A percentile compares a stretch with the other conserved stretches of the same genome.
phyloP scores from a whole-genome alignment of 2,329 filamentous ascomycete species.

The Diatrype stigma region DNA sequence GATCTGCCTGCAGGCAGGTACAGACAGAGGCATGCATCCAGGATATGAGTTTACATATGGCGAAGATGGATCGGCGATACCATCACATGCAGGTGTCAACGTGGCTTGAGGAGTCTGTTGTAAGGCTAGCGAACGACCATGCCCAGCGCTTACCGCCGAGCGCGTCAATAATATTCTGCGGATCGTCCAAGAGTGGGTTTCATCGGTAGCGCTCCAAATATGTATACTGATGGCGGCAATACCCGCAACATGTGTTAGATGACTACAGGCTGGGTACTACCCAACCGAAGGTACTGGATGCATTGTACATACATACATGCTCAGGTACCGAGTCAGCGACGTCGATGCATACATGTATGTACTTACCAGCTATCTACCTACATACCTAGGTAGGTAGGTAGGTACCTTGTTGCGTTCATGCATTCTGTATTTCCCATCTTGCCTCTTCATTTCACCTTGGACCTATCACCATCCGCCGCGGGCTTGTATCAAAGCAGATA shows the following conservation, averaged over 20 bases:
- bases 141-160: background rate
- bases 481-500: no score
- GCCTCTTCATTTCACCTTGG: no score
- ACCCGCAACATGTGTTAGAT: conserved; percentile 1
- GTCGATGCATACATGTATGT: no score
- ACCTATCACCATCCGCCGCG: no score
- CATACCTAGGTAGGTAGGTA: no score
- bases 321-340: background rate
- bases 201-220: background rate
- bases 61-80: background rate
- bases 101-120: background rate
- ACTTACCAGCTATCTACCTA: no score
- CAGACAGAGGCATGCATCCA: background rate
- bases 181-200: background rate
- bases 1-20: background rate
- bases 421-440: no score
- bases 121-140: no score
- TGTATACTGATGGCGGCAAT: background rate
- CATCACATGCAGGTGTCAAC: background rate
- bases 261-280: background rate
- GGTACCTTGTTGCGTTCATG: no score
- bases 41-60: background rate
- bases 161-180: background rate
- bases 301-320: background rate
- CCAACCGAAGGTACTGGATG: background rate